phyloP scores from a whole-genome alignment of 2,329 filamentous ascomycete species.

The Hypoxylon sp. region DNA sequence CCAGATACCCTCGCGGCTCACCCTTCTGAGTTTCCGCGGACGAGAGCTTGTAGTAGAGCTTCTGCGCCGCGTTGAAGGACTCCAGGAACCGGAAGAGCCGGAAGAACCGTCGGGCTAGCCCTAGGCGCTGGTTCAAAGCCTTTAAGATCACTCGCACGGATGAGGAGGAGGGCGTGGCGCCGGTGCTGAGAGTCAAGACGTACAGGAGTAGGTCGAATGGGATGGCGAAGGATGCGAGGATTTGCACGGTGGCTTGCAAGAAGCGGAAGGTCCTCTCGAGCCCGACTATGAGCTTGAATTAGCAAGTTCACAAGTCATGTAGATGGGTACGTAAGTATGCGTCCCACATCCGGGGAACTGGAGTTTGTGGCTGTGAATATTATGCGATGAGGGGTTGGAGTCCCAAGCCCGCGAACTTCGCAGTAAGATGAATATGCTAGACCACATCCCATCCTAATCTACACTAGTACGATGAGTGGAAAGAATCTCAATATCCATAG shows the following conservation, averaged over 20 bases:
- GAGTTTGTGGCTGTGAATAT: background rate
- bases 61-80: slow-evolving; percentile 67
- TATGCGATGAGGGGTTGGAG: background rate
- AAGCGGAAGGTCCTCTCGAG: slow-evolving; percentile 73
- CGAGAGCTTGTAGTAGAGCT: slow-evolving; percentile 55
- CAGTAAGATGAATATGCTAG: too few species aligned
- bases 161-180: slow-evolving; percentile 46
- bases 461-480: background rate
- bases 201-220: slow-evolving; percentile 57
- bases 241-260: slow-evolving; percentile 66
- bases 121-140: slow-evolving; percentile 60
- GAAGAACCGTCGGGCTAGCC: slow-evolving; percentile 72
- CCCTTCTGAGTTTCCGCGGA: slow-evolving; percentile 28
- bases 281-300: slow-evolving; percentile 61
- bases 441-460: background rate
- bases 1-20: slow-evolving; percentile 44
- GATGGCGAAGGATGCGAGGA: slow-evolving; percentile 63
- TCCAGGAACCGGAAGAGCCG: slow-evolving; percentile 78
- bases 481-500: background rate
- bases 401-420: background rate
- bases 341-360: too few species aligned
- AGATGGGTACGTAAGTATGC: background rate
- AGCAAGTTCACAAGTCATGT: slow-evolving; percentile 4
- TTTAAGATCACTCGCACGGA: slow-evolving; percentile 54
- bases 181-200: slow-evolving; percentile 38